phyloP scores from a whole-genome alignment of 768 basidiomycete genomes.

The Auriscalpium vulgare region DNA sequence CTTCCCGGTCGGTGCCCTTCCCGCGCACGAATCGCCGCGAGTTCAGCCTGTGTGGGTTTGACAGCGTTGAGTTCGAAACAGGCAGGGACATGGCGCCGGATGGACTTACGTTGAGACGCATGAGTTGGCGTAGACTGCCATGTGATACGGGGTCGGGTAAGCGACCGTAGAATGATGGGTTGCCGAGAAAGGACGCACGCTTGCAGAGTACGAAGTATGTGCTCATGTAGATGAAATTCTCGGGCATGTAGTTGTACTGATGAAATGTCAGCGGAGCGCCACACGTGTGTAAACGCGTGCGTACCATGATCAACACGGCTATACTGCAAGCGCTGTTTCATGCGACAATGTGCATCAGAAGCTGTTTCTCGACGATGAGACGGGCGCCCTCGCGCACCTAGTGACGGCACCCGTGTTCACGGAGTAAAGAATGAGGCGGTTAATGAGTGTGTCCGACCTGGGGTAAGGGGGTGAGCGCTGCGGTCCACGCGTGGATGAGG shows the following conservation, averaged over 20 bases:
- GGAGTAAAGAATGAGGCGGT: constrained; percentile 48
- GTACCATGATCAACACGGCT: constrained; percentile 49
- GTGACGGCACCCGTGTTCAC: constrained; percentile 57
- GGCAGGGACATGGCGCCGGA: neutral
- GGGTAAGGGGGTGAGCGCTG: neutral
- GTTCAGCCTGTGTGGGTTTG: constrained; percentile 4
- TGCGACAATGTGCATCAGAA: constrained; percentile 1
- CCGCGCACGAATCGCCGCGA: constrained; percentile 12
- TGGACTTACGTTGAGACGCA: constrained; percentile 13
- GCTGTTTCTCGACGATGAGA: neutral
- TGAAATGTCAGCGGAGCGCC: neutral
- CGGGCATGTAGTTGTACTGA: constrained; percentile 48
- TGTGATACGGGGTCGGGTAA: neutral
- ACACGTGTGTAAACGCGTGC: constrained; percentile 14
- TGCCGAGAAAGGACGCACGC: constrained; percentile 10
- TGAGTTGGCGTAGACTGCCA: constrained; percentile 14
- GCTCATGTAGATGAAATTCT: constrained; percentile 51
- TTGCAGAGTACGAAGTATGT: constrained; percentile 63
- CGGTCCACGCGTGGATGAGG: neutral
- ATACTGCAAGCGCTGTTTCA: constrained; percentile 34
- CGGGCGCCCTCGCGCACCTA: constrained; percentile 29
- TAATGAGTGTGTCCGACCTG: constrained; percentile 53
- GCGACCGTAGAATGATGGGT: neutral
- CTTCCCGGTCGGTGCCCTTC: constrained; percentile 13
- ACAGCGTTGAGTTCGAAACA: neutral